Conservation (phyloP, 1,139 yeast genomes). For the Suhomyces yuchorum region DNA sequence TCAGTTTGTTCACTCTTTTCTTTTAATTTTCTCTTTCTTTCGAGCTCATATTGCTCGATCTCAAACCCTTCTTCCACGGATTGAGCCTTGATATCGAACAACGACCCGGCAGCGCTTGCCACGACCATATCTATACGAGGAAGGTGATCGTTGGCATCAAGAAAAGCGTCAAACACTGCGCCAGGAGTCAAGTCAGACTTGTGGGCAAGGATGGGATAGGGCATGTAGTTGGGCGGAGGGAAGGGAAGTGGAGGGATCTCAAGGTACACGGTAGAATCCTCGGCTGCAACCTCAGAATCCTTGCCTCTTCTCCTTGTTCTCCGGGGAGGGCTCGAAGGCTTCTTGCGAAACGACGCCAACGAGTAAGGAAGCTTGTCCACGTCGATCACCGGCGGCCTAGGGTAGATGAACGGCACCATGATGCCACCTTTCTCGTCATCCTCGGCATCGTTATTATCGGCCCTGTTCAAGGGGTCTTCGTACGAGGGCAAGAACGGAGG, state of each 20-base stretch:
- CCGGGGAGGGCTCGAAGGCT: conserved; percentile 11
- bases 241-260: conserved; percentile 50
- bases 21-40: conserved; percentile 3
- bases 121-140: conserved; percentile 51
- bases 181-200: conserved; percentile 38
- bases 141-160: conserved; percentile 40
- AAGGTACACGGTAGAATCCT: conserved; percentile 14
- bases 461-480: conserved; percentile 10
- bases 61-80: conserved; percentile 39
- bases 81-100: conserved; percentile 39
- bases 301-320: conserved; percentile 16
- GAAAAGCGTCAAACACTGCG: conserved; percentile 39
- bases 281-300: conserved; percentile 1
- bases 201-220: conserved; percentile 46
- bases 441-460: conserved; percentile 13
- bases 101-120: conserved; percentile 53
- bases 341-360: conserved; percentile 16
- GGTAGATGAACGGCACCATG: conserved; percentile 50
- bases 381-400: conserved; percentile 45
- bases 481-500: conserved; percentile 32
- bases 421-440: conserved; percentile 31
- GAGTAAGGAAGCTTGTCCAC: conserved; percentile 29
- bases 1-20: neutral
- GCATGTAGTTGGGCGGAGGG: conserved; percentile 53
- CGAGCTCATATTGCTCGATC: conserved; percentile 6